Evolutionary conservation across 2,329 filamentous ascomycete species (phyloP), one percentile per base, ranked within the genome.

Genomic region (Fusarium papillatum): DNA sequence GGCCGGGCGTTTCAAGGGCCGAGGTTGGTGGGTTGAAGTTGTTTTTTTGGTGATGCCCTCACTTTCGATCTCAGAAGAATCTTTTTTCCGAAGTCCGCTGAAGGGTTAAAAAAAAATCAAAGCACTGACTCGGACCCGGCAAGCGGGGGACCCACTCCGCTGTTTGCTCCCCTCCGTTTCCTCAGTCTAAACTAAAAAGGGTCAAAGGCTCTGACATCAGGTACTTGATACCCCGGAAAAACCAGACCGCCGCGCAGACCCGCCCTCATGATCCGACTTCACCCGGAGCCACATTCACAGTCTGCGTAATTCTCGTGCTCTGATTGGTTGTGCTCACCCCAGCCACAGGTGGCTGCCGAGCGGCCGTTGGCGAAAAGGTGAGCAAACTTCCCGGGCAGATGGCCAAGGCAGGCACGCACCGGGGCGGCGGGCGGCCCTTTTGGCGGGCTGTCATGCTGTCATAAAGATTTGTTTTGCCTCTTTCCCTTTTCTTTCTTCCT

Each of bases 391-490:
- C 50, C 50, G 50, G 50, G 50, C 50, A 31, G 50, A 55, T 55
- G 50, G 50, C 50, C 50, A 55, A 55, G 50, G 50, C 50, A 55
- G 48, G 50, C 50, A 19, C 50, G n/a, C 50, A 31, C 62, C 41
- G 57, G 53, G 43, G 36, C 66, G 29, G 39, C 61, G 39, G 53
- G 39, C 60, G 59, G 36, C 64, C 55, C 43, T 48, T 43, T 10
- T 57, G 74, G 71, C 68, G 70, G 72, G 72, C 69, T 79, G 79
- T 80, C 83, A 84, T 85, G 83, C 81, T 84, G 84, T 86, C 84
- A 84, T 85, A 82, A 84, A 83, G 77, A 79, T 83, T 83, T 83
- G 70, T 80, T 83, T 83, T 83, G 70, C 76, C 76, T 68, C 70
- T 77, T 79, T 78, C 73, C 73, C 68, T 76, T 78, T 72, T 73